Base-by-base conservation (phyloP, 2,329 filamentous ascomycete species). In the Sphaerulina populicola region DNA sequence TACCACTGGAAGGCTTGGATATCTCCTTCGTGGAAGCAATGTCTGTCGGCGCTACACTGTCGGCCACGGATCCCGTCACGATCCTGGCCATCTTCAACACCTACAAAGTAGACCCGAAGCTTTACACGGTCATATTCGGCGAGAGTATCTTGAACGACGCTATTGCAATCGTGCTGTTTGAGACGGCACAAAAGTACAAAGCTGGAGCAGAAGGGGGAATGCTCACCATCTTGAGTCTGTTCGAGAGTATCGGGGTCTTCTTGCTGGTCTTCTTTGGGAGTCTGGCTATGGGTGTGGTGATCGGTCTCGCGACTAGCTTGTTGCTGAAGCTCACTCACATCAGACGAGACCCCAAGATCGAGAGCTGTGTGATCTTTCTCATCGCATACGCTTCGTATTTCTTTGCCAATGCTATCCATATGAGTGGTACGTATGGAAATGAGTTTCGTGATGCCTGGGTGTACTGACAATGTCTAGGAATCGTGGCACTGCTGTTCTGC, bases 51-150 rank as follows among this genome's bases (percentile, higher is more conserved):
- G 93, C 93, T 40, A 98, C 93, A 0, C 79, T 98, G 30, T 97
- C 93, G 1, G 93, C 93, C 53, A 98, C 93, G 1, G 93, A 98
- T 66, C 93, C 93, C 0, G 91, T 98, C 53, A 98, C 93, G 0
- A 97, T 98, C 62, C 76, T 98, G 48, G 93, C 93, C 67, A 98
- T 98, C 61, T 98, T 98, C 79, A 97, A 96, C 69, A 86, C 93
- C 1, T 98, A 97, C 79, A 97, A 97, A 72, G 93, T 98, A 62
- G 93, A 98, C 64, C 93, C 93, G 2, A 97, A 97, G 72, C 79
- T 98, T 14, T 98, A 98, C 72, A 98, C 93, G 29, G 83, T 98
- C 68, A 98, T 98, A 60, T 98, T 98, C 69, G 93, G 93, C 66
- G 93, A 98, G 72, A 94, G 91, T 6, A 97, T 98, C 54, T 75